Evolutionary conservation across 2,329 filamentous ascomycete species (phyloP).

Genomic region (Apiospora pterosperma): DNA sequence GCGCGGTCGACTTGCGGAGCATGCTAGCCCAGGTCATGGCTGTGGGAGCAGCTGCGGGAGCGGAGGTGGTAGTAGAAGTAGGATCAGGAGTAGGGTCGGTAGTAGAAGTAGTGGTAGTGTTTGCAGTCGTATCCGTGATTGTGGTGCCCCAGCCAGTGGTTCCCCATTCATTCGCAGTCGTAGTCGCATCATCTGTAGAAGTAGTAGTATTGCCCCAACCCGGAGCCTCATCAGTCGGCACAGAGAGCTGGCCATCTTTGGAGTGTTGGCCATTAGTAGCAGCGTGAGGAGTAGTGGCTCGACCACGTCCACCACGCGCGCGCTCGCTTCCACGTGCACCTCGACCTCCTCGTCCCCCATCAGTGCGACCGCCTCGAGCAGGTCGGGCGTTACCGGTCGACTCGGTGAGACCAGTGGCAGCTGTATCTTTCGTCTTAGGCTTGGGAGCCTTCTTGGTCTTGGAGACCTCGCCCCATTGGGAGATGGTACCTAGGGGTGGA

Average conservation of each 20-base stretch:
- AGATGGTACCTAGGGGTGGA: slow-evolving; percentile 60
- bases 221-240: slow-evolving; percentile 67
- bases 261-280: slow-evolving; percentile 59
- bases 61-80: slow-evolving; percentile 18
- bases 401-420: slow-evolving; percentile 49
- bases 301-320: slow-evolving; percentile 61
- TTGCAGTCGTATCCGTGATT: slow-evolving; percentile 26
- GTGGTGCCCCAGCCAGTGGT: slow-evolving; percentile 33
- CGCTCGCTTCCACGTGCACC: slow-evolving; percentile 49
- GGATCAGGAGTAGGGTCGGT: slow-evolving; percentile 35
- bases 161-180: slow-evolving; percentile 39
- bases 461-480: slow-evolving; percentile 81
- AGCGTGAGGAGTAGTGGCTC: slow-evolving; percentile 53
- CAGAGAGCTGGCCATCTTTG: slow-evolving; percentile 56
- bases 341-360: slow-evolving; percentile 30
- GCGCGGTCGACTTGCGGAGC: slow-evolving; percentile 57
- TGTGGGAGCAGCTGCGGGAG: slow-evolving; percentile 20
- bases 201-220: slow-evolving; percentile 55
- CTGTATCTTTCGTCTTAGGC: slow-evolving; percentile 66
- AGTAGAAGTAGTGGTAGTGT: slow-evolving; percentile 33
- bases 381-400: slow-evolving; percentile 43
- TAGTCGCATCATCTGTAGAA: slow-evolving; percentile 34
- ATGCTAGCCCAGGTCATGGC: slow-evolving; percentile 73
- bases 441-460: slow-evolving; percentile 74
- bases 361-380: slow-evolving; percentile 57